Base-by-base conservation (phyloP, 2,329 filamentous ascomycete genomes). In the Xenosphaeropsis pyriputrescens region DNA sequence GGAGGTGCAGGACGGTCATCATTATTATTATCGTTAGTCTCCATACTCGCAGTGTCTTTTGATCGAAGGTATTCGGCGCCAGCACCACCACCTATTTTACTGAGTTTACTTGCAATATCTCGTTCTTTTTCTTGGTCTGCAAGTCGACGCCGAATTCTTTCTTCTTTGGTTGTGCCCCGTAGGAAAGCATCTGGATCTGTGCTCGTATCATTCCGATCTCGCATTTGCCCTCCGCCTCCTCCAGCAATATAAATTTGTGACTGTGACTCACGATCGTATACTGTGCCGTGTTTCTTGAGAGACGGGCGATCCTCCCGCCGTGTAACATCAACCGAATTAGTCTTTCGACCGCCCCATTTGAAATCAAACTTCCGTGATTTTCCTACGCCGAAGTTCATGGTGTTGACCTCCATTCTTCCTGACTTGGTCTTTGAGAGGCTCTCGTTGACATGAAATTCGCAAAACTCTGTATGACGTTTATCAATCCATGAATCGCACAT, bases 391-490 rank as follows among this genome's bases (percentile, higher is more conserved):
- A 65, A 70, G 15, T 69, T 70, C 57, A 77, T 79, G 11, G 68
- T 72, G 52, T 88, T 93, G 43, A 95, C 69, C 51, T 93, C 86
- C 64, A 88, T 78, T 29, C 88, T 70, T 1, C 68, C 65, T 9
- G 73, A 65, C 19, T 66, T 64, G 52, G 75, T 72, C 53, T 84
- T 88, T 39, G 77, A 72, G 3, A 96, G 63, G 18, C 85, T 79
- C 18, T 85, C 65, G 48, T 93, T 86, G 47, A 93, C 75, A 57
- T 98, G 91, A 48, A 81, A 98, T 46, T 94, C 86, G 60, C 91
- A 98, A 54, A 82, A 85, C 49, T 93, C 79, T 0, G 88, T 94
- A 50, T 86, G 84, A 38, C 85, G 76, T 46, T 73, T 75, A 57
- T 98, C 89, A 42, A 98, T 69, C 91, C 91, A 98, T 18, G 72